Evolutionary conservation across 768 basidiomycete genomes (phyloP).

Genomic region (Russula earlei): DNA sequence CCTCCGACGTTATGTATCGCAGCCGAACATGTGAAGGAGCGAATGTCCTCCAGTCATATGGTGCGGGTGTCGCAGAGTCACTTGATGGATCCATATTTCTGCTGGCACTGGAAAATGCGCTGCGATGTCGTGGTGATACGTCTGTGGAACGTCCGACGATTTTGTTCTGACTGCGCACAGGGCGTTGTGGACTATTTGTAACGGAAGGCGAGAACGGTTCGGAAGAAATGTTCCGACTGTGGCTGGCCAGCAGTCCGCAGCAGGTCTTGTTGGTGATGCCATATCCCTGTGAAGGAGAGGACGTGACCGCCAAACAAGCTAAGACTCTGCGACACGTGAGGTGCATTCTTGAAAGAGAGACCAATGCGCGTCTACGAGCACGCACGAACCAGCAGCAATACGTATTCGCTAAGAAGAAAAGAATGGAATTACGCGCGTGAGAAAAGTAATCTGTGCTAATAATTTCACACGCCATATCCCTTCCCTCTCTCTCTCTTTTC

Average conservation of each 20-base stretch:
- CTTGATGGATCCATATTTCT: not conserved
- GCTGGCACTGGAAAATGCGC: no score
- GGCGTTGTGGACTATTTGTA: not conserved
- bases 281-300: not conserved
- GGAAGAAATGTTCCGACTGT: not conserved
- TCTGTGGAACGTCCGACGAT: not conserved
- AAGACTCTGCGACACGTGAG: not conserved
- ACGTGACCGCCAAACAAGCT: not conserved
- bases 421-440: not conserved
- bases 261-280: not conserved
- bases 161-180: not conserved
- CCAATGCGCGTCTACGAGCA: no score
- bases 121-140: not conserved
- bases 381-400: no score
- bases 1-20: conserved; percentile 16
- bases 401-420: not conserved
- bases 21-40: not conserved
- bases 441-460: not conserved
- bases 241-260: not conserved
- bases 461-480: not conserved
- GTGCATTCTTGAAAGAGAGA: not conserved
- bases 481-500: not conserved
- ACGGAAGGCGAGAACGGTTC: not conserved
- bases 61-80: no score
- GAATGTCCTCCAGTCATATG: conserved; percentile 10